phyloP scores from a whole-genome alignment of 2,329 filamentous ascomycete species.

The Aschersonia sp. region DNA sequence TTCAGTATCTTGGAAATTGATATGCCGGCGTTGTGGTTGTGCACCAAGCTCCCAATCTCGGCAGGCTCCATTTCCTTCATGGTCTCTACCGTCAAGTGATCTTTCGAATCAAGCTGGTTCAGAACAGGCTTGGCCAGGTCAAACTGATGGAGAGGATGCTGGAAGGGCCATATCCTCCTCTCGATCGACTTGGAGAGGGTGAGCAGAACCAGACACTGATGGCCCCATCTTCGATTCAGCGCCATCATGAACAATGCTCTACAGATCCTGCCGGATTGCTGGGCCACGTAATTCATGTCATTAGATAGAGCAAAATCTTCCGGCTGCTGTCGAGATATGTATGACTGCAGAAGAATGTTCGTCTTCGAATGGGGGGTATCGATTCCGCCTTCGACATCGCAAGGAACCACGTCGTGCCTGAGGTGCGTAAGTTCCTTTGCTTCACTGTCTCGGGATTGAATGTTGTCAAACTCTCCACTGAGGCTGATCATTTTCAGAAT shows the following conservation, averaged over 20 bases:
- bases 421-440: slow-evolving; percentile 72
- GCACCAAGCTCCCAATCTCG: slow-evolving; percentile 82
- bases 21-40: slow-evolving; percentile 77
- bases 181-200: slow-evolving; percentile 96
- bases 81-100: slow-evolving; percentile 60
- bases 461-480: slow-evolving; percentile 96
- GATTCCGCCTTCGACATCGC: slow-evolving; percentile 61
- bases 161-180: slow-evolving; percentile 86
- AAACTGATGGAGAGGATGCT: slow-evolving; percentile 92
- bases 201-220: slow-evolving; percentile 82
- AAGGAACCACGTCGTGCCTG: slow-evolving; percentile 56
- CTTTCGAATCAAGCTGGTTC: slow-evolving; percentile 72
- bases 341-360: slow-evolving; percentile 86
- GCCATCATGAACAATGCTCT: slow-evolving; percentile 95
- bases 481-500: slow-evolving; percentile 92
- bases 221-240: slow-evolving; percentile 86
- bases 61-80: slow-evolving; percentile 86
- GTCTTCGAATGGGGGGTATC: slow-evolving; percentile 77
- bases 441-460: slow-evolving; percentile 83
- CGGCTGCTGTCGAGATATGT: slow-evolving; percentile 75
- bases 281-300: slow-evolving; percentile 86
- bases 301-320: slow-evolving; percentile 92
- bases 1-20: slow-evolving; percentile 70
- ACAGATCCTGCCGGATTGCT: slow-evolving; percentile 90
- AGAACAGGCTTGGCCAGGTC: slow-evolving; percentile 75